Conservation (phyloP, 192 early-diverging fungal species). For the Umbelopsis sp. region DNA sequence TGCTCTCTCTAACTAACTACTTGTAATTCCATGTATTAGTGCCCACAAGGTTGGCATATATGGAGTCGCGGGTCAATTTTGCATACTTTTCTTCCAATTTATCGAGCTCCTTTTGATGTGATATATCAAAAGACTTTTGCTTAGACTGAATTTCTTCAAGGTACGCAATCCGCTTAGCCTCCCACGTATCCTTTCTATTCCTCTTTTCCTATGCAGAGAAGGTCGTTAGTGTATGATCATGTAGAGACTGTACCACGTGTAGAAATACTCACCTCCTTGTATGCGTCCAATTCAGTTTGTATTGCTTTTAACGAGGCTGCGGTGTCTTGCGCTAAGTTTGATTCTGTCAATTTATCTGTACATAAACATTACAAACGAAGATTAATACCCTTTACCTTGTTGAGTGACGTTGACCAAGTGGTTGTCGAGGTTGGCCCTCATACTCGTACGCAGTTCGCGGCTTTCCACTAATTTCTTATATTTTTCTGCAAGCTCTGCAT, state of each 20-base stretch:
- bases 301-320: background rate
- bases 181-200: background rate
- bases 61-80: conserved; percentile 33
- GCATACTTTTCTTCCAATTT: conserved; percentile 33
- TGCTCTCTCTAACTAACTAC: background rate
- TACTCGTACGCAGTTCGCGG: background rate
- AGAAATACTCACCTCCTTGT: background rate
- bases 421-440: background rate
- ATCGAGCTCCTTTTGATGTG: conserved; percentile 20
- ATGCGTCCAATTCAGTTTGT: background rate
- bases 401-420: background rate
- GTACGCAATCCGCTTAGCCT: background rate
- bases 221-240: background rate
- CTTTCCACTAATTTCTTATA: background rate
- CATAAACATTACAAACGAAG: too few species aligned
- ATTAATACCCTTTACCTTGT: background rate
- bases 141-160: background rate
- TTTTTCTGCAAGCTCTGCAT: background rate
- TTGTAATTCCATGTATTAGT: conserved; percentile 10
- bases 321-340: background rate
- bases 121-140: background rate
- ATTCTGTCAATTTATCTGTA: background rate
- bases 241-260: background rate
- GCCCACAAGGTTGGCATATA: conserved; percentile 29
- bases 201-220: background rate